A percentile compares a stretch with the other conserved stretches of the same genome.
Conservation (phyloP, 371 early-diverging fungal species). For the Mucor irregularis region DNA sequence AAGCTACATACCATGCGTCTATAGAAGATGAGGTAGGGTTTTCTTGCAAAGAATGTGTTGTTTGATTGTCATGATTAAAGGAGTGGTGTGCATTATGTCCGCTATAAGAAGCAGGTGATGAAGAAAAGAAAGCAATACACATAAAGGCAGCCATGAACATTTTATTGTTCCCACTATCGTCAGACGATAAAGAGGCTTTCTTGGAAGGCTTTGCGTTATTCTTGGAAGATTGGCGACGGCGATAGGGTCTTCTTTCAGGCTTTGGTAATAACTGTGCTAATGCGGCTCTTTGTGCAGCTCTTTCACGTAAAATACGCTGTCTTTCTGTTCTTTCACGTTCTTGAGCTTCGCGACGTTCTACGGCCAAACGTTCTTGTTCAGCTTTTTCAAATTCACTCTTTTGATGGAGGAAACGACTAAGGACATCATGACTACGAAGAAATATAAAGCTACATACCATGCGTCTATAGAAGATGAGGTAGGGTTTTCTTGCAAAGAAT, state of each 20-base stretch:
- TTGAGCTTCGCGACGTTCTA: constrained; percentile 27
- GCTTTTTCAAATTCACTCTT: constrained; percentile 22
- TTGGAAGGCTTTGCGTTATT: background rate
- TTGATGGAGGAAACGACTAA: constrained; percentile 26
- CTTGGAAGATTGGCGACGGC: constrained; percentile 18
- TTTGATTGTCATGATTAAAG: constrained; percentile 5
- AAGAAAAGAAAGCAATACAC: constrained; percentile 40
- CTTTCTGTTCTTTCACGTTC: constrained; percentile 26
- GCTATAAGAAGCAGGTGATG: constrained; percentile 24
- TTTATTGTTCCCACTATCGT: constrained; percentile 10
- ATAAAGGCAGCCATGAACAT: constrained; percentile 48
- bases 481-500: background rate
- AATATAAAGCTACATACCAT: too few species aligned
- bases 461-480: constrained; percentile 1
- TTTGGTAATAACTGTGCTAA: constrained; percentile 31
- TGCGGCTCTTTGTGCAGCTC: constrained; percentile 34
- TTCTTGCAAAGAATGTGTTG: background rate
- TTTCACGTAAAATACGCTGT: constrained; percentile 24
- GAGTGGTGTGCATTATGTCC: background rate
- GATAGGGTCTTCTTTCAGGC: constrained; percentile 29
- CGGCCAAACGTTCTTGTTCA: constrained; percentile 19
- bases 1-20: constrained; percentile 15
- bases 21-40: background rate
- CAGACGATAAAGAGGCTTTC: background rate
- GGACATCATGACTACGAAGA: constrained; percentile 48